Percentiles rank a stretch among this genome's conserved stretches.
These are phyloP conservation scores for Coriaria nepalensis DNA, from an alignment of 306 rosid genomes.

Conservation along the genomic window DNA sequence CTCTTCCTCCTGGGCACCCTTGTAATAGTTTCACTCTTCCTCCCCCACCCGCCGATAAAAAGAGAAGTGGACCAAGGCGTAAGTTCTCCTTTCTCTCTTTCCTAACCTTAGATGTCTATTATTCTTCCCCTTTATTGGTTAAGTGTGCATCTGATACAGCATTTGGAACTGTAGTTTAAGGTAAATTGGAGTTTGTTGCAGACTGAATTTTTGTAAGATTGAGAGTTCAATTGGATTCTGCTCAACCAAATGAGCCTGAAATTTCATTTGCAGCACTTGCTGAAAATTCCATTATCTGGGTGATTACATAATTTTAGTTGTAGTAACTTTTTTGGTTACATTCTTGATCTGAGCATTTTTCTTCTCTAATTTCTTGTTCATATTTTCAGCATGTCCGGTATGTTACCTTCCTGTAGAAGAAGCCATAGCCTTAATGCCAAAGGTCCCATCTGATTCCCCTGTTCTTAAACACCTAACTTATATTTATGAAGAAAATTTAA, in stretches of 20 bases:
- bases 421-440: slow-evolving; percentile 71
- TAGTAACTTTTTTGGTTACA: no score
- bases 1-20: slow-evolving; percentile 78
- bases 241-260: no score
- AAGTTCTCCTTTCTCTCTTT: slow-evolving; percentile 24
- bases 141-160: not conserved
- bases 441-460: slow-evolving; percentile 57
- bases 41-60: slow-evolving; percentile 90
- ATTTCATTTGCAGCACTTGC: not conserved
- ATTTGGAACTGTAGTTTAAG: no score
- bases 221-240: no score
- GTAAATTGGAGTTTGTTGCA: no score
- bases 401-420: slow-evolving; percentile 93
- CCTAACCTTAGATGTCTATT: not conserved
- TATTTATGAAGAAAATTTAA: slow-evolving; percentile 50
- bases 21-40: slow-evolving; percentile 70
- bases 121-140: no score
- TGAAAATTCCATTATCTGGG: not conserved
- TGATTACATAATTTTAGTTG: no score
- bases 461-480: slow-evolving; percentile 54
- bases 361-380: slow-evolving; percentile 12
- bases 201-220: no score
- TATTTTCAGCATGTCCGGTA: slow-evolving; percentile 75
- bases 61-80: slow-evolving; percentile 88
- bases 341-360: slow-evolving; percentile 3